phyloP scores from a whole-genome alignment of 2,329 filamentous ascomycete genomes.

The Pseudocercospora fuligena region DNA sequence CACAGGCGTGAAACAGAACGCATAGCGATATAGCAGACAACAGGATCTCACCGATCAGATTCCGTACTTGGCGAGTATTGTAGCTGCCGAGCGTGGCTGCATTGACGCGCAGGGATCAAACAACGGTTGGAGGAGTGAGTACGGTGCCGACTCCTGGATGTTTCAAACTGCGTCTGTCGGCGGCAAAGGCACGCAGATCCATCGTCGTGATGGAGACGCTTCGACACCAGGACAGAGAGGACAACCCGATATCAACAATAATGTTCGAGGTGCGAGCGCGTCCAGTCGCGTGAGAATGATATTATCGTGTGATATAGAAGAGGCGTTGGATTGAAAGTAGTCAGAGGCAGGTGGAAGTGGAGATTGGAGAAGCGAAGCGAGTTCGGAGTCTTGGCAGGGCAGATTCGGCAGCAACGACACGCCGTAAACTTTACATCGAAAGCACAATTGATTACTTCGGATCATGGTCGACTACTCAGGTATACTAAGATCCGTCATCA shows the following conservation, averaged over 20 bases:
- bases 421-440: too few species aligned
- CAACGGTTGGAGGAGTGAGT: conserved; percentile 14
- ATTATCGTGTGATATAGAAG: neutral
- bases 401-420: neutral
- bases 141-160: neutral
- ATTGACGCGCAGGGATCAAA: conserved; percentile 17
- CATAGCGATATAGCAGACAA: neutral
- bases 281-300: neutral
- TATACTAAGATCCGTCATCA: too few species aligned
- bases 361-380: neutral
- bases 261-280: neutral
- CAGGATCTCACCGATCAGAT: conserved; percentile 4
- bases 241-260: neutral
- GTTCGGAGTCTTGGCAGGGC: neutral
- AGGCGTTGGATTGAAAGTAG: neutral
- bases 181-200: conserved; percentile 4
- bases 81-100: conserved; percentile 16
- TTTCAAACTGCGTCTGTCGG: neutral
- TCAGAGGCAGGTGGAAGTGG: neutral
- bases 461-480: too few species aligned
- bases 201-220: neutral
- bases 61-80: conserved; percentile 3
- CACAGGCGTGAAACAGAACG: neutral
- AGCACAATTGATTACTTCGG: too few species aligned
- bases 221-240: neutral